Evolutionary conservation across 164 flowering plant species (phyloP).

Genomic region (Akebia trifoliata): DNA sequence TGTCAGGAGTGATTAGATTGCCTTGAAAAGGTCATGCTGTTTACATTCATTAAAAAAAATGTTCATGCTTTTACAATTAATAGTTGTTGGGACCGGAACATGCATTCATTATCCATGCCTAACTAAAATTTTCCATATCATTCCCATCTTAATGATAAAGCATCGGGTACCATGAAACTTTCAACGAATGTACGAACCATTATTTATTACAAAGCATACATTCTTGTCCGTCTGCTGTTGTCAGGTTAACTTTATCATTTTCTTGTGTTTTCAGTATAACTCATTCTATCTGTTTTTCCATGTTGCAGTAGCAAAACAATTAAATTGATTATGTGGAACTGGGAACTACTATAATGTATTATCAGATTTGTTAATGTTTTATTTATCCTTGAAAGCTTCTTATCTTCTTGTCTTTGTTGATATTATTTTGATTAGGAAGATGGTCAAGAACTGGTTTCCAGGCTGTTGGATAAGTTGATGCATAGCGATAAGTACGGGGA

Average conservation of each 20-base stretch:
- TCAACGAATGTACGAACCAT: no score
- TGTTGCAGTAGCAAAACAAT: no score
- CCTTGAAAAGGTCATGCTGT: no score
- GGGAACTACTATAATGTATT: no score
- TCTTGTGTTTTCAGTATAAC: not conserved
- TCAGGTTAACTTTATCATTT: not conserved
- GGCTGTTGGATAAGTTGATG: conserved; percentile 77
- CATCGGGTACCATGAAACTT: no score
- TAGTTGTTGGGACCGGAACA: no score
- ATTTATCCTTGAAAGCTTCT: not conserved
- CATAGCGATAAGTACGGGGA: conserved; percentile 97
- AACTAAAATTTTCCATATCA: not conserved
- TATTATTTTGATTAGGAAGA: conserved; percentile 55
- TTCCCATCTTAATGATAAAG: not conserved
- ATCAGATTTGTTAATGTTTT: not conserved
- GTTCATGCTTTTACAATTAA: no score
- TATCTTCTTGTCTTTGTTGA: not conserved
- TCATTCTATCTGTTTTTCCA: no score
- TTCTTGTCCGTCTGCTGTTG: not conserved
- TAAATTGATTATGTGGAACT: no score
- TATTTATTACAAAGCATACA: not conserved
- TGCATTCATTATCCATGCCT: no score
- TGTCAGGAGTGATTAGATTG: no score
- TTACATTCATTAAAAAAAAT: no score
- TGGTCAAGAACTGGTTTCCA: conserved; percentile 68